Percentiles rank a stretch among this genome's conserved stretches.
Conservation (phyloP, 257 asterid genomes). For the Catharanthus roseus region DNA sequence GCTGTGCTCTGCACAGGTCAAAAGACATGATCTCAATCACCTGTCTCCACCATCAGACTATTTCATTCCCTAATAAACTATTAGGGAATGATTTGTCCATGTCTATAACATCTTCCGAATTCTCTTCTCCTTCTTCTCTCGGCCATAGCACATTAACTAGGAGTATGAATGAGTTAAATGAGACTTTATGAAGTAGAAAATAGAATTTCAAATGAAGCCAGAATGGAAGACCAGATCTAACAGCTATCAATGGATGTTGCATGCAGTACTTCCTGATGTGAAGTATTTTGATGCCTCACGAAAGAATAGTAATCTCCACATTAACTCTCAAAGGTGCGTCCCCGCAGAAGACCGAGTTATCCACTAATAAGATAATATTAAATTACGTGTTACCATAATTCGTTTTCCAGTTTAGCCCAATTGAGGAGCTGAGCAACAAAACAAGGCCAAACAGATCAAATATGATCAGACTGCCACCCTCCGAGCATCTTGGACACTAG, state of each 20-base stretch:
- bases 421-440: too few relatives aligned
- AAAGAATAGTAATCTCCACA: neutral
- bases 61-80: constrained; percentile 15
- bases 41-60: constrained; percentile 23
- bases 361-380: too few relatives aligned
- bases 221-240: neutral
- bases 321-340: too few relatives aligned
- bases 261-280: neutral
- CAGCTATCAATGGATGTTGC: too few relatives aligned
- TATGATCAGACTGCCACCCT: too few relatives aligned
- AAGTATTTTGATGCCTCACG: neutral
- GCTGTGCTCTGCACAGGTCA: constrained; percentile 33
- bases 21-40: neutral
- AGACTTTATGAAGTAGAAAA: neutral
- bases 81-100: constrained; percentile 23
- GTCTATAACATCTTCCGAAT: constrained; percentile 14
- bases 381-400: too few relatives aligned
- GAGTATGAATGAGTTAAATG: neutral
- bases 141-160: constrained; percentile 5
- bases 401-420: too few relatives aligned
- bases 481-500: too few relatives aligned
- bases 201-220: neutral
- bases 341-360: too few relatives aligned
- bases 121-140: constrained; percentile 8
- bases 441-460: too few relatives aligned